Base-by-base conservation (phyloP, 805 yeast species). In the Candida berthetii region DNA sequence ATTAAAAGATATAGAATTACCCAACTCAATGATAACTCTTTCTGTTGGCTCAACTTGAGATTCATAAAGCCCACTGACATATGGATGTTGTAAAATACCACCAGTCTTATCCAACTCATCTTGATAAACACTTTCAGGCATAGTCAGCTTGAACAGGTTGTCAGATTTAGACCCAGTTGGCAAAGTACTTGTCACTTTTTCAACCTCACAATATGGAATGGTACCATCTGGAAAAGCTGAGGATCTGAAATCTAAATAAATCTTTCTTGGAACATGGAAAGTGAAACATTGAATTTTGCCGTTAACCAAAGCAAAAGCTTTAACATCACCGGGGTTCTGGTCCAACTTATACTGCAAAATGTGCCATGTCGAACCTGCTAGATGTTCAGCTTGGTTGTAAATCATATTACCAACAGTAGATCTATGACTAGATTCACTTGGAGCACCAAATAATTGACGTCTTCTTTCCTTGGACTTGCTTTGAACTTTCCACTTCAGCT, bases 401-500 rank as follows among this genome's bases (percentile, higher is more conserved):
- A 89, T 68, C 69, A 89, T 72, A 17, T 74, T 74, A 8, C 89
- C 84, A 35, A 91, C 80, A 4, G 76, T 62, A 14, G 81, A 70
- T 48, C 86, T 68, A 43, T 71, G 76, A 2, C 80, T 65, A 3
- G 78, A 57, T 22, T 68, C 74, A 1, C 71, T 62, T 7, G 73
- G 66, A 25, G 71, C 68, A 31, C 99, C 99, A 68, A 93, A 91
- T 20, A 95, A 61, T 48, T 79, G 81, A 41, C 71, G 72, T 55
- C 97, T 74, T 53, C 95, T 76, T 41, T 71, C 74, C 50, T 88
- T 73, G 45, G 82, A 84, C 46, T 76, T 76, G n/a, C 75, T 72
- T 57, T 88, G 95, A 11, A 78, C 66, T 38, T 66, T 76, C 99
- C 99, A 93, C 55, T 86, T 86, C n/a, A 79, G 72, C 60, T 91